Conservation (phyloP, 2,329 filamentous ascomycete genomes). For the Immersiporthe knoxdaviesiana region DNA sequence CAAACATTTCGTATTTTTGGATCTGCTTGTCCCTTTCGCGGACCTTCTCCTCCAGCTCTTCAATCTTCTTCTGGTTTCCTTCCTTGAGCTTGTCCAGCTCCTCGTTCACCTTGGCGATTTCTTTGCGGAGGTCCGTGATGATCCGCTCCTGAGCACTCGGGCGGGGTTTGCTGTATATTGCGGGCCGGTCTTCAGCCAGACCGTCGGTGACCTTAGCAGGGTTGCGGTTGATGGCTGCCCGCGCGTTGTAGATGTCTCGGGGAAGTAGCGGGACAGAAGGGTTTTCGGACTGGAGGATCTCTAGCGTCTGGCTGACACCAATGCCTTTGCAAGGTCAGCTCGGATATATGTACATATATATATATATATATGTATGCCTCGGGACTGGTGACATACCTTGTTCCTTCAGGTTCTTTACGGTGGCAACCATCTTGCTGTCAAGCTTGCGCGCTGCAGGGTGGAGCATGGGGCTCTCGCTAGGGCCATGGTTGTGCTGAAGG, state of each 20-base stretch:
- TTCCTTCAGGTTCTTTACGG: slow-evolving; percentile 68
- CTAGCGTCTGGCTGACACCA: slow-evolving; percentile 67
- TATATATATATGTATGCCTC: too few relatives aligned
- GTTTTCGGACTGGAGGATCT: slow-evolving; percentile 66
- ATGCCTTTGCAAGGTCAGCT: slow-evolving; percentile 54
- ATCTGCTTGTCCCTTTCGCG: slow-evolving; percentile 67
- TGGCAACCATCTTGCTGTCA: slow-evolving; percentile 69
- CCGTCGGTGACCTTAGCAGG: slow-evolving; percentile 63
- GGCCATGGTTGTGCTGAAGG: slow-evolving; percentile 65
- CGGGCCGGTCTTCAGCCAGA: slow-evolving; percentile 62
- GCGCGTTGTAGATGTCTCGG: slow-evolving; percentile 69
- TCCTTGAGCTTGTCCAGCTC: slow-evolving; percentile 59
- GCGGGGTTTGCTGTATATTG: slow-evolving; percentile 69
- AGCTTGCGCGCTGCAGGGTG: slow-evolving; percentile 68
- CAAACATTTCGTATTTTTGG: slow-evolving; percentile 69
- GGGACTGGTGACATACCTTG: slow-evolving; percentile 54
- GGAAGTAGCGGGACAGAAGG: slow-evolving; percentile 66
- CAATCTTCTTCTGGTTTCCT: slow-evolving; percentile 61
- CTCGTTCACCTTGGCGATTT: slow-evolving; percentile 61
- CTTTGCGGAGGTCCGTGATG: slow-evolving; percentile 61
- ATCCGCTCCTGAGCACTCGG: slow-evolving; percentile 67
- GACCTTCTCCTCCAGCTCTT: slow-evolving; percentile 61
- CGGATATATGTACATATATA: too few relatives aligned
- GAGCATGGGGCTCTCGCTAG: slow-evolving; percentile 68
- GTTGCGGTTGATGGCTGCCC: slow-evolving; percentile 68